Conservation (phyloP, 306 rosid genomes). For the Ormosia emarginata region DNA sequence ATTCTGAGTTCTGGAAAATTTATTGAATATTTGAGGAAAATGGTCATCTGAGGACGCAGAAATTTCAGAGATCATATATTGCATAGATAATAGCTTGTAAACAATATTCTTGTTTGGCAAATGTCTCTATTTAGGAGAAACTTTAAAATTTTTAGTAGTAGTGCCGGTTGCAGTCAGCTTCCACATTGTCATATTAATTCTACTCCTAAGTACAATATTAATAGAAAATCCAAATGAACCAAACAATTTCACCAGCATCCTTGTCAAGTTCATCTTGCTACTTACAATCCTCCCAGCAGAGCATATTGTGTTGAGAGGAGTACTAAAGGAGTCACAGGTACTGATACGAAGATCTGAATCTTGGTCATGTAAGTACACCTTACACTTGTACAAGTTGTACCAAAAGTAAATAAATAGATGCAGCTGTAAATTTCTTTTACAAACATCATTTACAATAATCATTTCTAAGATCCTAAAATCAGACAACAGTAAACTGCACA, state of each 20-base stretch:
- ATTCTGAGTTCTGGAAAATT: conserved; percentile 12
- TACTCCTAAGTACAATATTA: not conserved
- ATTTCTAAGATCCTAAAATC: conserved; percentile 13
- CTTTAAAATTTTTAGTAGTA: not conserved
- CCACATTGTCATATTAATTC: conserved; percentile 6
- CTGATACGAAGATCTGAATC: too few species aligned
- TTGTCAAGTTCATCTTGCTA: conserved; percentile 25
- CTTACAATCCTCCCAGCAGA: conserved; percentile 19
- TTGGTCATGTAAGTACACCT: conserved; percentile 23
- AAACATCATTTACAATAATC: conserved; percentile 13
- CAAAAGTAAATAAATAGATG: conserved; percentile 22
- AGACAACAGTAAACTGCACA: conserved; percentile 1
- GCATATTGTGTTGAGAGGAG: conserved; percentile 11
- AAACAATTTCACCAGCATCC: conserved; percentile 31
- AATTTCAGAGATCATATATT: conserved; percentile 2
- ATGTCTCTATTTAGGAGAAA: not conserved
- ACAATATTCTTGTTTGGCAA: not conserved
- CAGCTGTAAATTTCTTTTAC: conserved; percentile 18
- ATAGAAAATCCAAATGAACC: conserved; percentile 12
- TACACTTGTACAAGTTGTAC: conserved; percentile 1
- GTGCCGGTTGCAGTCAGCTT: not conserved
- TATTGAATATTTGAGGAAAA: conserved; percentile 17
- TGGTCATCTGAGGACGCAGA: conserved; percentile 2
- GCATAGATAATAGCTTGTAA: conserved; percentile 6
- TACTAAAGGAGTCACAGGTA: too few species aligned